Evolutionary conservation across 83 land plant genomes (phyloP), one percentile per base, ranked within the genome.

Genomic region (Picea abies): DNA sequence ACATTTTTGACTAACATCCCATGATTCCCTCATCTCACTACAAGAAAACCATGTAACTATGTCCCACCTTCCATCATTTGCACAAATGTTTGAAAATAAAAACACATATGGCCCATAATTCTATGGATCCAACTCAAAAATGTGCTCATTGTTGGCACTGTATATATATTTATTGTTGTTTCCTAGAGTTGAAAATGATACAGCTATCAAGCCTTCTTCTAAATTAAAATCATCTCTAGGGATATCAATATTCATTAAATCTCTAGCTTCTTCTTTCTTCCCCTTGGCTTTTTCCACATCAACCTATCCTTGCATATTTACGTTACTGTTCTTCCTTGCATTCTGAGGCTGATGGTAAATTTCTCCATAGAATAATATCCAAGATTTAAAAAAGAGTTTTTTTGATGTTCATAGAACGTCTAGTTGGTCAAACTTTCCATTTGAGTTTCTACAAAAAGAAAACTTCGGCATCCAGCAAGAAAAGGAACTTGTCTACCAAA

Each of bases 401-500:
- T 29, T 29, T 29, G 0, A 29, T 29, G 29, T 29, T 29, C 29
- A 29, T 29, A 29, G 29, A 29, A 29, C 29, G 29, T 29, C 29
- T 41, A 41, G 5, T 41, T 41, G 5, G 44, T 41, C 0, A 5
- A 41, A 5, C 5, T 41, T 41, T 41, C 44, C 44, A 41, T 41
- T 41, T 5, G 44, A 41, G 5, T 5, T 41, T 41, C 44, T 41
- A 6, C 5, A 41, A 41, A 5, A 41, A 41, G 44, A 41, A 41
- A 41, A 0, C 44, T 41, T 41, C 44, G 5, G 44, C 5, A 41
- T 41, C 37, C 6, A 29, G 47, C 41, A 60, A 76, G 20, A 16
- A 67, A 60, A 5, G 79, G 15, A 65, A 58, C 49, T 67, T 63
- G 47, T 41, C 58, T 76, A 22, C 79, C 81, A 63, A 84, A 88